Base-by-base conservation (phyloP, 1,284 basidiomycete species). In the Sparassis latifolia region DNA sequence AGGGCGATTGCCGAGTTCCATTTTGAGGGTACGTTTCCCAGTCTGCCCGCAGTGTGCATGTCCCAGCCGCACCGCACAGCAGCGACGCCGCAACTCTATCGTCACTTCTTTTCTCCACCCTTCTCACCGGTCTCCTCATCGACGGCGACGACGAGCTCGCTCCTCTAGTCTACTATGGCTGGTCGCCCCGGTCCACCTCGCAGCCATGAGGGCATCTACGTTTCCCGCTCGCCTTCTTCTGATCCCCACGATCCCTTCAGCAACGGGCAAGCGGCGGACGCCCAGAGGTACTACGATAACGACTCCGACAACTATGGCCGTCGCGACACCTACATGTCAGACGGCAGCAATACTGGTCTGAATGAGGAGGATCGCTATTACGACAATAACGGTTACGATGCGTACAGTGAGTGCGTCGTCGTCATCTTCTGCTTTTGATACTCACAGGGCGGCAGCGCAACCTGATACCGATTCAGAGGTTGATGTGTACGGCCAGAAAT, bases 381-480 rank as follows among this genome's bases (percentile, higher is more conserved):
- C 55, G 86, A 89, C 66, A 73, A 82, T 52, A 73, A 77, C 56
- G 75, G 73, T 42, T 85, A 84, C 58, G 85, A 87, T 61, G 72
- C 77, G 32, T 88, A 87, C 67, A 76, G 84, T 66, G 53, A 55
- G 60, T 60, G 10, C 20, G 42, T 31, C 35, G n/a, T 42, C 27
- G 38, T 5, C 3, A n/a, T 48, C 42, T 53, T 52, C 45, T 37
- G 46, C 43, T 50, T 56, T 61, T 55, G 61, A 55, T 20, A 10
- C 30, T 30, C 45, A 29, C 43, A 2, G 9, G 55, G 61, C 58
- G 55, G 49, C 58, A 56, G 59, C 56, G 45, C 84, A 71, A 69
- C 78, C 64, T 64, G 88, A 91, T 66, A 84, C 83, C 41, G 86
- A 89, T 66, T 88, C 86, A 12, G 86, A 89, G 56, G 76, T 77